phyloP scores from a whole-genome alignment of 1,139 yeast species.

The Blastobotrys indianensis region DNA sequence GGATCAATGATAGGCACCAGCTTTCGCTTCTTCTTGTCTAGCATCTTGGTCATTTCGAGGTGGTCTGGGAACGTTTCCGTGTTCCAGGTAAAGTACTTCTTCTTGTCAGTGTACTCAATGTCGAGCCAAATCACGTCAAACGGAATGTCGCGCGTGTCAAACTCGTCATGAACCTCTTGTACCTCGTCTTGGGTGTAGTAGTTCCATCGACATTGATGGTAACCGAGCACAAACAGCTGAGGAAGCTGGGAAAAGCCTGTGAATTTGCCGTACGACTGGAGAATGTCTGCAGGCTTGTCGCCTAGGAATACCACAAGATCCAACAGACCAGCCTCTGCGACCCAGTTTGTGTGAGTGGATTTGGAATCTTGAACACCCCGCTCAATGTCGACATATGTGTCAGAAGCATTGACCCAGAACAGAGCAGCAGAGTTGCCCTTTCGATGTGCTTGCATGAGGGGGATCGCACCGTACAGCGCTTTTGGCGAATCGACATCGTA shows the following conservation, averaged over 20 bases:
- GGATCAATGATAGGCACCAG: constrained; percentile 36
- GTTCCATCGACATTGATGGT: constrained; percentile 25
- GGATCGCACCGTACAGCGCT: constrained; percentile 92
- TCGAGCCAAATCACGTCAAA: constrained; percentile 19
- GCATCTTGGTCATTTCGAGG: constrained; percentile 23
- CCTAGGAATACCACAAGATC: constrained; percentile 68
- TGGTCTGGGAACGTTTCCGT: constrained; percentile 29
- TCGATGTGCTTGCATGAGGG: constrained; percentile 66
- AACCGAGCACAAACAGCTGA: constrained; percentile 13
- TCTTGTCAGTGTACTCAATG: constrained; percentile 27
- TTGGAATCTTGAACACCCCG: constrained; percentile 26
- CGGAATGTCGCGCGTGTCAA: constrained; percentile 15
- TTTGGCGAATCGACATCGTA: constrained; percentile 70
- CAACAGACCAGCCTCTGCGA: constrained; percentile 76
- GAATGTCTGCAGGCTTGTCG: constrained; percentile 51
- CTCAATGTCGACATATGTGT: constrained; percentile 71
- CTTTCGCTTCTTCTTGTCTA: constrained; percentile 30
- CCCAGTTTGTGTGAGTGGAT: constrained; percentile 64
- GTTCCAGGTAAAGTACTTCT: constrained; percentile 34
- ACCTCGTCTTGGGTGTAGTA: constrained; percentile 12
- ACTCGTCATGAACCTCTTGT: constrained; percentile 9
- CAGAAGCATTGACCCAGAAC: constrained; percentile 88
- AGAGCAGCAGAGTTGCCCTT: constrained; percentile 57
- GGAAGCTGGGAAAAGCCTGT: constrained; percentile 76
- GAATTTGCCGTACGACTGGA: constrained; percentile 53